Base-by-base conservation (phyloP, 1,284 basidiomycete species). In the Chiua sp. region DNA sequence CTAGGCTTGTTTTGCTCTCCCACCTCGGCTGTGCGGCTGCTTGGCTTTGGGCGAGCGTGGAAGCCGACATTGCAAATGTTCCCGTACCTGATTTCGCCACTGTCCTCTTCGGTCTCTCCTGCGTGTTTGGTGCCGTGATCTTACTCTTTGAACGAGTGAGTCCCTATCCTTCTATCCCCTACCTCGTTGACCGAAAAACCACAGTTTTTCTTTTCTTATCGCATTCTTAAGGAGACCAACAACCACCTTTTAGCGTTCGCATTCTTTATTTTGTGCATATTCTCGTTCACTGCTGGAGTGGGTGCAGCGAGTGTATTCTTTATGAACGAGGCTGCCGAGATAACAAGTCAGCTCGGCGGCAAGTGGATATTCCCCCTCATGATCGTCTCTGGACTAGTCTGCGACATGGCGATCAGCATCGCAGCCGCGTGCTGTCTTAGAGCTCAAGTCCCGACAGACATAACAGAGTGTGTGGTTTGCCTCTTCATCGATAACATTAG, bases 141-240 rank as follows among this genome's bases (percentile, higher is more conserved):
- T 4, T 54, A 32, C 65, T 72, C 51, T 35, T 68, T 46, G 53
- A 59, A 33, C 56, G 68, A 28, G 67, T 72, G n/a, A 50, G 67
- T 56, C 13, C 8, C 3, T 7, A 8, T 51, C 28, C 28, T 37
- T 26, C 8, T 10, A 32, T 18, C n/a, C 37, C 22, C n/a, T 47
- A 26, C 16, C 7, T 5, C 20, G 23, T 18, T 57, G 33, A 67
- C 55, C 15, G 18, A 39, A 32, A 35, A 32, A 18, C 4, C 33
- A 1, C 55, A 69, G 67, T 61, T 54, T 59, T 72, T 70, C 60
- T 72, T 72, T 53, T 47, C 70, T n/a, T 46, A 50, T 32, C 66
- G 55, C 20, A 59, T 69, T 32, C 49, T 68, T 30, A 55, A 47
- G 56, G 26, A 53, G 5, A 68, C 68, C 52, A 39, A 61, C 15